phyloP scores from a whole-genome alignment of 140 eudicot species.

The Cichorium intybus region DNA sequence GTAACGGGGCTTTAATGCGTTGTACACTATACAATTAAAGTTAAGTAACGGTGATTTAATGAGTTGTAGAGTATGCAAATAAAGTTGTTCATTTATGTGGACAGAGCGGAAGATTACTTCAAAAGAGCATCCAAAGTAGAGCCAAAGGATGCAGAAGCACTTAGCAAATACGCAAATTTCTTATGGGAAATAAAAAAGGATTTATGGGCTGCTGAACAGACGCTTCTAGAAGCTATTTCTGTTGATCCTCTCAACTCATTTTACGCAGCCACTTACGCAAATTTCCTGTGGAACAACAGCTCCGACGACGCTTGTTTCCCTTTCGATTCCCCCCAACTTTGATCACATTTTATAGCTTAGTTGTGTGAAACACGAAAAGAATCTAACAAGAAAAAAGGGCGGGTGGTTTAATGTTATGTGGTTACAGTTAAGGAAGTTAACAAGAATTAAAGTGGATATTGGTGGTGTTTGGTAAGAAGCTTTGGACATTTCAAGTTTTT shows the following conservation, averaged over 20 bases:
- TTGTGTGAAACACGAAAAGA: not conserved
- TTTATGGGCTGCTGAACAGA: conserved; percentile 89
- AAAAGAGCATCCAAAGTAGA: conserved; percentile 66
- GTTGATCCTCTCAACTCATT: conserved; percentile 70
- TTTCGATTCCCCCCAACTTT: conserved; percentile 32
- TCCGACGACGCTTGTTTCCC: conserved; percentile 89
- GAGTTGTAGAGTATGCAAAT: conserved; percentile 6
- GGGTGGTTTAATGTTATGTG: conserved; percentile 11
- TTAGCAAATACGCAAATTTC: conserved; percentile 75
- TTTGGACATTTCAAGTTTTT: not conserved
- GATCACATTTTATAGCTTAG: conserved; percentile 25
- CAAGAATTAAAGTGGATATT: not conserved
- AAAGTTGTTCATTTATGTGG: conserved; percentile 9
- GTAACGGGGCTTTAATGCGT: not conserved
- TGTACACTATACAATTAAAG: no score
- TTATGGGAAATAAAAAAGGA: conserved; percentile 72
- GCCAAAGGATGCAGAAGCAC: conserved; percentile 90
- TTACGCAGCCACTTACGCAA: conserved; percentile 78
- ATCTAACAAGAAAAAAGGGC: not conserved
- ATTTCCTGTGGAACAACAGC: conserved; percentile 87
- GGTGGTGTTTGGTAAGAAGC: not conserved
- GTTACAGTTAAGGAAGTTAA: conserved; percentile 14
- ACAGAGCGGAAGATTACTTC: conserved; percentile 92
- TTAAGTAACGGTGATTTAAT: not conserved
- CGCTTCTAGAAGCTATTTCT: conserved; percentile 67